Evolutionary conservation across 2,329 filamentous ascomycete genomes (phyloP), one percentile per base, ranked within the genome.

Genomic region (Plenodomus lindquistii): DNA sequence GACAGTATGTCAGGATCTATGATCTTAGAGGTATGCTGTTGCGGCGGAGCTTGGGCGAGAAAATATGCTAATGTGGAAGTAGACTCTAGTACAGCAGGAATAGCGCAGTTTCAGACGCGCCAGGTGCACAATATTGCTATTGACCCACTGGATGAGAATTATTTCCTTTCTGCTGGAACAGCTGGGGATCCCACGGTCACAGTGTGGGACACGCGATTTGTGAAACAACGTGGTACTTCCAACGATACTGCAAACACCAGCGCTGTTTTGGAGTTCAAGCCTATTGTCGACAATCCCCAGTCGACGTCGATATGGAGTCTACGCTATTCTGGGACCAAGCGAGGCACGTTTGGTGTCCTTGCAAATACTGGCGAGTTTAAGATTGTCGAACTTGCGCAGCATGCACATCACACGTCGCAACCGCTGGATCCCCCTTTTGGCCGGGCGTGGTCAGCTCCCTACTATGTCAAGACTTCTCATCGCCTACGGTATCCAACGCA

Each of bases 131-230:
- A 85, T 53, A 73, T 94, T 45, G 83, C 88, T 15, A 89, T 94
- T 51, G 89, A 94, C 73, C 89, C 88, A 51, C 78, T 85, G 18
- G 88, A 95, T 60, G 84, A 87, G 56, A 91, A 94, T 60, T 93
- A 91, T 70, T 93, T 94, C 73, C 85, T 89, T 1, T 92, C 89
- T 1, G 90, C 88, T 13, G 78, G 77, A 1, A 86, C 87, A 2
- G 75, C 89, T 11, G 88, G 89, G 49, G 85, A 89, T 41, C 86
- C 89, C 0, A 84, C 85, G 7, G 79, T 93, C 42, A 85, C 87
- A 68, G 80, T 93, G 24, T 93, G 89, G 89, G 89, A 93, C 65
- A 83, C 86, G 20, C 85, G 89, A 5, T 79, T 75, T 61, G 69
- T 70, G 20, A 64, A 65, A 47, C 59, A 70, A 58, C 52, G 64